A percentile compares a stretch with the other conserved stretches of the same genome.
These are phyloP conservation scores for Oryza nivara DNA, from an alignment of 176 grass and related monocot genomes.

Conservation along the genomic window DNA sequence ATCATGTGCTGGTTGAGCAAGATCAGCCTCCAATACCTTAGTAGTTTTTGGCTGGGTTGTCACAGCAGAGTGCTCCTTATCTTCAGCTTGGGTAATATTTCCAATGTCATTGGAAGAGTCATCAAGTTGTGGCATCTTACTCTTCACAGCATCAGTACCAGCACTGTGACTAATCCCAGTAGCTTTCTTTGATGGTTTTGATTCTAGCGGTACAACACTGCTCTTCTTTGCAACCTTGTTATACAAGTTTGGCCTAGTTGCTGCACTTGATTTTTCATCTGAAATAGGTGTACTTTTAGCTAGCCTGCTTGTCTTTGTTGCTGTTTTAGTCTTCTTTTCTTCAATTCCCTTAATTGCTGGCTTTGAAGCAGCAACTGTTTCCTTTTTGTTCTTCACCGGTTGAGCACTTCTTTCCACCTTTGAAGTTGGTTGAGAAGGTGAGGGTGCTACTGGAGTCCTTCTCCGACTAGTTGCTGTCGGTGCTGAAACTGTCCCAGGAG, in stretches of 20 bases:
- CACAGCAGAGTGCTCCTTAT: slow-evolving; percentile 64
- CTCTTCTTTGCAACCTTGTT: slow-evolving; percentile 93
- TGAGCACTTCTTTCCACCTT: slow-evolving; percentile 56
- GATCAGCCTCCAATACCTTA: slow-evolving; percentile 88
- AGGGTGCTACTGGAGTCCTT: slow-evolving; percentile 43
- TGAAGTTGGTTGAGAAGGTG: slow-evolving; percentile 50
- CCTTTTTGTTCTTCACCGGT: slow-evolving; percentile 59
- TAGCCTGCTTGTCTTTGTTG: slow-evolving; percentile 53
- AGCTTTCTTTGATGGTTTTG: slow-evolving; percentile 79
- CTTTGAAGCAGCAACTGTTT: slow-evolving; percentile 40
- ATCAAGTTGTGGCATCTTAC: slow-evolving; percentile 58
- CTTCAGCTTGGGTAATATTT: slow-evolving; percentile 72
- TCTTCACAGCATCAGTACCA: slow-evolving; percentile 56
- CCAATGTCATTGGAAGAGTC: slow-evolving; percentile 63
- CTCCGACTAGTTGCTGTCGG: slow-evolving; percentile 64
- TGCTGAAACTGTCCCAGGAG: slow-evolving; percentile 45
- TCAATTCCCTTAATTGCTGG: slow-evolving; percentile 56
- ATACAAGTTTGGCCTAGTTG: slow-evolving; percentile 61
- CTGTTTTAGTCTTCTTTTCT: slow-evolving; percentile 66
- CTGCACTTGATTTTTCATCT: slow-evolving; percentile 57
- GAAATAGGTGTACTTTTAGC: slow-evolving; percentile 59
- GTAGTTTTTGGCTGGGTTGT: slow-evolving; percentile 56
- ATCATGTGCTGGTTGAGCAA: slow-evolving; percentile 92
- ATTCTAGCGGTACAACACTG: slow-evolving; percentile 91
- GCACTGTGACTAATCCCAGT: slow-evolving; percentile 44